phyloP scores from a whole-genome alignment of 306 rosid species.

The Abrus precatorius region DNA sequence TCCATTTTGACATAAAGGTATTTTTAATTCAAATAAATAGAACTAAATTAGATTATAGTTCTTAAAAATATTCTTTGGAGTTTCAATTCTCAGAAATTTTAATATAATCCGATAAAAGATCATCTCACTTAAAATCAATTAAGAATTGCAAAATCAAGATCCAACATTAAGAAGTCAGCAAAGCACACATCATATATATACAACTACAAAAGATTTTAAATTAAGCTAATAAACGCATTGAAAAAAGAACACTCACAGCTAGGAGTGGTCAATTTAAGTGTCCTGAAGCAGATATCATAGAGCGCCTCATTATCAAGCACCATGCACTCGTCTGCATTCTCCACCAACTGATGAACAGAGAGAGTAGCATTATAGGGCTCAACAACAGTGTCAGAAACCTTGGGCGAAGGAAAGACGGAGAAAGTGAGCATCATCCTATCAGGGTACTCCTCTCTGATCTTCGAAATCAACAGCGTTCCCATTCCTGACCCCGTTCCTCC shows the following conservation, averaged over 20 bases:
- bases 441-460: constrained; percentile 71
- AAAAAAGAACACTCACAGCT: constrained; percentile 55
- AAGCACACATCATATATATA: too few relatives aligned
- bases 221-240: too few relatives aligned
- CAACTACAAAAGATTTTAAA: too few relatives aligned
- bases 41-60: too few relatives aligned
- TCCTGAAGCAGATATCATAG: constrained; percentile 70
- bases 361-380: constrained; percentile 74
- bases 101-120: too few relatives aligned
- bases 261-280: constrained; percentile 68
- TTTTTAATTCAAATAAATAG: too few relatives aligned
- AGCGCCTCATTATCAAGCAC: constrained; percentile 69
- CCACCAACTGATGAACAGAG: constrained; percentile 72
- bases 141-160: too few relatives aligned
- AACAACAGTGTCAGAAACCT: constrained; percentile 70
- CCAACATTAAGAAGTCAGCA: too few relatives aligned
- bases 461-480: constrained; percentile 67
- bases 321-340: constrained; percentile 74
- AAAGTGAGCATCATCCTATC: constrained; percentile 72
- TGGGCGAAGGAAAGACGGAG: constrained; percentile 66
- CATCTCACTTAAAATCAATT: too few relatives aligned
- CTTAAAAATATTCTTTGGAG: too few relatives aligned
- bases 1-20: too few relatives aligned
- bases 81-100: too few relatives aligned
- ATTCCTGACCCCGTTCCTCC: constrained; percentile 75